Percentiles rank a stretch among this genome's conserved stretches.
Evolutionary conservation across 345 rosid species (phyloP).

Genomic region (Microthlaspi erraticum): DNA sequence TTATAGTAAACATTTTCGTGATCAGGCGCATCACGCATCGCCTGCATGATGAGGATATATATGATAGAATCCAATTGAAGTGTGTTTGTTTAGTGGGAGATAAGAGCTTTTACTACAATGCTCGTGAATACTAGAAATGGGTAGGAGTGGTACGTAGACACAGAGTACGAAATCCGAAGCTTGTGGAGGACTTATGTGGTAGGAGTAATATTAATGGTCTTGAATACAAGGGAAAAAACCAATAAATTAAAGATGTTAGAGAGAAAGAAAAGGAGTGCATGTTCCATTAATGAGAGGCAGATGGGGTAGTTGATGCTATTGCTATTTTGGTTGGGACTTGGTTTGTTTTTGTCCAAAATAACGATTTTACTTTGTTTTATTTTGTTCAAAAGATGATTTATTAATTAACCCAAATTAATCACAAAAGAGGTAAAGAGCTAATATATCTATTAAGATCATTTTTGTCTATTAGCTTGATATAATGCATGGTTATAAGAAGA

Average conservation of each 20-base stretch:
- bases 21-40: conserved; percentile 20
- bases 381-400: too few species aligned
- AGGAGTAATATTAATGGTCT: conserved; percentile 8
- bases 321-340: conserved; percentile 37
- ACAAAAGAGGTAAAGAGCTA: too few species aligned
- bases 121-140: conserved; percentile 25
- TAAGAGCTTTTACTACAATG: conserved; percentile 20
- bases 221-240: neutral
- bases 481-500: conserved; percentile 3
- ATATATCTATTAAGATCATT: too few species aligned
- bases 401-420: neutral
- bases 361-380: conserved; percentile 12
- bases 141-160: conserved; percentile 17
- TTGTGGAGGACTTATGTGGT: conserved; percentile 35
- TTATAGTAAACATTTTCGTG: conserved; percentile 8
- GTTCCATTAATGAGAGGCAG: conserved; percentile 42
- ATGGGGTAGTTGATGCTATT: conserved; percentile 42
- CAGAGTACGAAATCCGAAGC: conserved; percentile 29
- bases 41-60: conserved; percentile 17
- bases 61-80: neutral
- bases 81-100: conserved; percentile 10
- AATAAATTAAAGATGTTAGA: conserved; percentile 1
- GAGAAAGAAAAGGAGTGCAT: conserved; percentile 31
- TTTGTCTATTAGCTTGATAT: too few species aligned
- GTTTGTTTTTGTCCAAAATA: conserved; percentile 36